Evolutionary conservation across 2,329 filamentous ascomycete species (phyloP).

Genomic region (Mariannaea elegans): DNA sequence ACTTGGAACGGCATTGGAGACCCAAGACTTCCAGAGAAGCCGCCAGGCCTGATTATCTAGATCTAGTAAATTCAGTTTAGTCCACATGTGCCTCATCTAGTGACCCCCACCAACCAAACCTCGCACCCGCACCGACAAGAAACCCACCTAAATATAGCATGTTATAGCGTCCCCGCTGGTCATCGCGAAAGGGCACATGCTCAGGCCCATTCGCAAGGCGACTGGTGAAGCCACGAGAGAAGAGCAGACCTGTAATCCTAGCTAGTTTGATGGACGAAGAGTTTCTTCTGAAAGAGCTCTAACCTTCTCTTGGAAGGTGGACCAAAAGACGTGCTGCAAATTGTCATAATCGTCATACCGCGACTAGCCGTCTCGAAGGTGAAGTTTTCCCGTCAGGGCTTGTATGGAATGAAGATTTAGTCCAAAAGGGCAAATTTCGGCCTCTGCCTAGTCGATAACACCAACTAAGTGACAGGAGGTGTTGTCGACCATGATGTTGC

Average conservation of each 20-base stretch:
- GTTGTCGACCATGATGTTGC: conserved; percentile 53
- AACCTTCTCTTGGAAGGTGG: conserved; percentile 41
- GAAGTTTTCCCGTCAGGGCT: conserved; percentile 45
- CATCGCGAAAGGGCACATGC: conserved; percentile 44
- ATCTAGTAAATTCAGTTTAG: too few relatives aligned
- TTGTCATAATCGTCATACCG: conserved; percentile 45
- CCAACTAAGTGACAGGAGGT: conserved; percentile 47
- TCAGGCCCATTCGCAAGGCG: conserved; percentile 48
- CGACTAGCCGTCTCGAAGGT: conserved; percentile 47
- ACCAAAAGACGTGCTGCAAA: conserved; percentile 47
- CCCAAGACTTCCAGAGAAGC: too few relatives aligned
- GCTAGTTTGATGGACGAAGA: conserved; percentile 42
- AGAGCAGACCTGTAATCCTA: conserved; percentile 45
- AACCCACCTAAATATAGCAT: background rate
- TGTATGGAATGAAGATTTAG: conserved; percentile 49
- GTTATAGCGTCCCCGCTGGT: background rate
- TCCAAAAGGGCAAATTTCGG: conserved; percentile 51
- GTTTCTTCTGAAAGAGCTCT: conserved; percentile 38
- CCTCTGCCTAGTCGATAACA: conserved; percentile 53
- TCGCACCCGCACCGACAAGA: background rate
- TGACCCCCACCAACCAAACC: background rate
- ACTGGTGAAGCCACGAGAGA: conserved; percentile 49
- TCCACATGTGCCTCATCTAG: background rate
- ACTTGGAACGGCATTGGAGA: too few relatives aligned
- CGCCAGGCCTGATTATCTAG: too few relatives aligned